Percentiles rank a stretch among this genome's conserved stretches.
Conservation (phyloP, 805 yeast species). For the Candida caryicola region DNA sequence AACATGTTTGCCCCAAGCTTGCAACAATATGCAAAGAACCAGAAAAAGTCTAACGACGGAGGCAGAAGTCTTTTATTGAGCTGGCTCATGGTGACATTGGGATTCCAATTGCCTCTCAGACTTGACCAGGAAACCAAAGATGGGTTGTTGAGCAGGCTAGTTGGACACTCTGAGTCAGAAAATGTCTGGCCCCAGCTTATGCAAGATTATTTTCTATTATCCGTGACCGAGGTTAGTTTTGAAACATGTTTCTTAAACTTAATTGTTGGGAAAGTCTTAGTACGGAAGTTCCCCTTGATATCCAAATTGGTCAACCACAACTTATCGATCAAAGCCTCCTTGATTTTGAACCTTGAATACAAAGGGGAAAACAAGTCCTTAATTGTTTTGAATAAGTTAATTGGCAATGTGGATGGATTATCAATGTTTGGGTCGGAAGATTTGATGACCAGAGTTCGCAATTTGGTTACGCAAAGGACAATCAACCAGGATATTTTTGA, state of each 20-base stretch:
- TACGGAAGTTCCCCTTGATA: slow-evolving; percentile 18
- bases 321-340: slow-evolving; percentile 23
- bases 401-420: slow-evolving; percentile 31
- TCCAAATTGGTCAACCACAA: slow-evolving; percentile 19
- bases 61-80: slow-evolving; percentile 8
- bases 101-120: slow-evolving; percentile 26
- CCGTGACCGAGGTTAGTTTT: slow-evolving; percentile 28
- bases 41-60: slow-evolving; percentile 1
- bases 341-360: slow-evolving; percentile 31
- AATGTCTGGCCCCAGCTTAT: slow-evolving; percentile 13
- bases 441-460: slow-evolving; percentile 26
- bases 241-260: slow-evolving; percentile 33
- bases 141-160: slow-evolving; percentile 15
- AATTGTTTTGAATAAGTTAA: slow-evolving; percentile 20
- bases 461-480: slow-evolving; percentile 20
- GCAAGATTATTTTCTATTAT: slow-evolving; percentile 26
- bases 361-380: slow-evolving; percentile 24
- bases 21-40: neutral
- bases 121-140: slow-evolving; percentile 14
- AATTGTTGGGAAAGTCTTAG: slow-evolving; percentile 26
- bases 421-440: slow-evolving; percentile 26
- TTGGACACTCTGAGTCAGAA: slow-evolving; percentile 10
- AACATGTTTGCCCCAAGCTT: slow-evolving; percentile 11
- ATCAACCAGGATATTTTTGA: slow-evolving; percentile 25
- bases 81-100: slow-evolving; percentile 28